These are phyloP conservation scores for Bremia lactucae DNA, from an alignment of 352 stramenopile species.

Conservation along the genomic window DNA sequence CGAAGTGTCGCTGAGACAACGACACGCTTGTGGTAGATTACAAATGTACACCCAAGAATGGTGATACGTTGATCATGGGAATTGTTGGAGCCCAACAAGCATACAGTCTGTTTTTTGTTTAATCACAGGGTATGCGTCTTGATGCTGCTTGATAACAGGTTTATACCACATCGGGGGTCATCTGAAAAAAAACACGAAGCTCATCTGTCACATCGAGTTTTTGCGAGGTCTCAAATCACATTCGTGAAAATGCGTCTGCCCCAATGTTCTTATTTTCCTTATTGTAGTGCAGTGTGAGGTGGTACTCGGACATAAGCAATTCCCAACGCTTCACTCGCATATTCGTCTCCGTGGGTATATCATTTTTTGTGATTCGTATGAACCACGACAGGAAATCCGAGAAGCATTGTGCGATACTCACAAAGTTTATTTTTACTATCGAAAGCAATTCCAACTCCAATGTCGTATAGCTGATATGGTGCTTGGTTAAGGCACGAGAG, in stretches of 20 bases:
- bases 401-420: conserved; percentile 5
- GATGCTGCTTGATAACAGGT: not conserved
- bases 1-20: not conserved
- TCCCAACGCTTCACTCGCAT: not conserved
- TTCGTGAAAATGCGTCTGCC: conserved; percentile 1
- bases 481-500: too few relatives aligned
- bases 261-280: conserved; percentile 5
- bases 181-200: too few relatives aligned
- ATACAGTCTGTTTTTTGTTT: not conserved
- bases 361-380: conserved; percentile 3
- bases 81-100: not conserved
- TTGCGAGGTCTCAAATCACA: not conserved
- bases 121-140: not conserved
- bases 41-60: not conserved
- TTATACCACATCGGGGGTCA: not conserved
- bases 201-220: not conserved
- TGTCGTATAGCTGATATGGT: not conserved
- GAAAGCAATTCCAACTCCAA: not conserved
- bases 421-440: not conserved
- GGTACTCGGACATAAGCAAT: not conserved
- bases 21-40: not conserved
- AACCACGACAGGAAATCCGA: conserved; percentile 1
- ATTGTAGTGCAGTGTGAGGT: not conserved
- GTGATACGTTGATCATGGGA: not conserved
- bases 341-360: not conserved